These are phyloP conservation scores for Pyronema domesticum DNA, from an alignment of 495 filamentous ascomycete genomes.

Conservation along the genomic window DNA sequence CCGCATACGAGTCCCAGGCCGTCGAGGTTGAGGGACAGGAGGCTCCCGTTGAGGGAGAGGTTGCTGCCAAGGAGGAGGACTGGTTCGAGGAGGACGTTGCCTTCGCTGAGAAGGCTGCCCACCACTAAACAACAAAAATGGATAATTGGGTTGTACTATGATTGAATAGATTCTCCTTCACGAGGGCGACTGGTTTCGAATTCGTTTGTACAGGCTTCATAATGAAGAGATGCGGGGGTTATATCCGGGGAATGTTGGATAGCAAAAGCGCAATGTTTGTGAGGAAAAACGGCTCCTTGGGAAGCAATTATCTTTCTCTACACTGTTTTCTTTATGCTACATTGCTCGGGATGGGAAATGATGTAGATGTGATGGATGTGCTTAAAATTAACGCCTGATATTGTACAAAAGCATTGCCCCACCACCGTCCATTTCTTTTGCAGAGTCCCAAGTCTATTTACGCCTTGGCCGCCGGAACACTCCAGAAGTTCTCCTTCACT, in stretches of 20 bases:
- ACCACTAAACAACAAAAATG: slow-evolving; percentile 7
- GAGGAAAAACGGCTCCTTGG: no score
- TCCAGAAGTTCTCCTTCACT: slow-evolving; percentile 3
- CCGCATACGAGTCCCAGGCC: slow-evolving; percentile 77
- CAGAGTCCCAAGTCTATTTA: no score
- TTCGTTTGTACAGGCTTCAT: neutral
- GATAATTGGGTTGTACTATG: neutral
- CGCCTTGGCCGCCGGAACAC: neutral
- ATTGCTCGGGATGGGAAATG: no score
- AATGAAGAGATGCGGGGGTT: neutral
- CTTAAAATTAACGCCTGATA: neutral
- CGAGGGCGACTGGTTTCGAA: neutral
- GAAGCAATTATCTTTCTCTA: no score
- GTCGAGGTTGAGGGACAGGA: slow-evolving; percentile 88
- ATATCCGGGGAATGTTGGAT: neutral
- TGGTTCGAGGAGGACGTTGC: slow-evolving; percentile 64
- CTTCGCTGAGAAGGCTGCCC: slow-evolving; percentile 27
- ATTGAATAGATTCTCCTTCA: slow-evolving; percentile 2
- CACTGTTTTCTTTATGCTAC: no score
- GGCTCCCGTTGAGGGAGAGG: slow-evolving; percentile 32
- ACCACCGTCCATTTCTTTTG: neutral
- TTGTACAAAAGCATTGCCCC: neutral
- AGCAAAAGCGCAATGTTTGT: no score
- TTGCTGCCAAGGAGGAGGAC: slow-evolving; percentile 36
- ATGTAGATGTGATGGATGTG: neutral